Percentiles rank a stretch among this genome's conserved stretches.
Evolutionary conservation across 2,329 filamentous ascomycete species (phyloP).

Genomic region (Hymenoscyphus linearis): DNA sequence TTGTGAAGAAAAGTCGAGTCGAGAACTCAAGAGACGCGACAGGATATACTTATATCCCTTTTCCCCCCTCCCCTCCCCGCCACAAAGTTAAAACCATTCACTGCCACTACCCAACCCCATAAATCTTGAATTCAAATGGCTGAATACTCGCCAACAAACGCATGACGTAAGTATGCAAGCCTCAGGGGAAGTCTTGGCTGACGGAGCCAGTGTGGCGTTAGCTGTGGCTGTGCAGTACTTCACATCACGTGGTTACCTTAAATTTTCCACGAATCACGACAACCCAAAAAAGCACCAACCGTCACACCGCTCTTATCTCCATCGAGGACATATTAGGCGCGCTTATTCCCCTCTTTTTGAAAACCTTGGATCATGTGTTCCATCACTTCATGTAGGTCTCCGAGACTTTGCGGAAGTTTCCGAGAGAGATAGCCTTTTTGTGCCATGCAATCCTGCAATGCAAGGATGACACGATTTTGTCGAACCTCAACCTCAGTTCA

Average conservation of each 20-base stretch:
- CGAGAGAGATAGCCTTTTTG: background rate
- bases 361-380: constrained; percentile 1
- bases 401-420: constrained; percentile 4
- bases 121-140: background rate
- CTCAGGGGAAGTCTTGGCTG: background rate
- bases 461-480: constrained; percentile 1
- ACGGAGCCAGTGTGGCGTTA: background rate
- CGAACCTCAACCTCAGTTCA: background rate
- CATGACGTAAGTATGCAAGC: background rate
- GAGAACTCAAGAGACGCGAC: background rate
- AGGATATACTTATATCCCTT: background rate
- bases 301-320: constrained; percentile 1
- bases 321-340: background rate
- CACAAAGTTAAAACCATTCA: background rate
- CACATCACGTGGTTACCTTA: background rate
- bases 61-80: background rate
- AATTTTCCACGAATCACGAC: background rate
- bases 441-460: background rate
- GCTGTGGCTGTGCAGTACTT: background rate
- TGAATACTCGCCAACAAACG: background rate
- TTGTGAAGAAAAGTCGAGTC: background rate
- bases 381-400: constrained; percentile 3
- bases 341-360: background rate
- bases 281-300: background rate
- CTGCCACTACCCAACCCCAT: background rate